Evolutionary conservation across 2,329 filamentous ascomycete genomes (phyloP).

Genomic region (Setomelanomma holmii): DNA sequence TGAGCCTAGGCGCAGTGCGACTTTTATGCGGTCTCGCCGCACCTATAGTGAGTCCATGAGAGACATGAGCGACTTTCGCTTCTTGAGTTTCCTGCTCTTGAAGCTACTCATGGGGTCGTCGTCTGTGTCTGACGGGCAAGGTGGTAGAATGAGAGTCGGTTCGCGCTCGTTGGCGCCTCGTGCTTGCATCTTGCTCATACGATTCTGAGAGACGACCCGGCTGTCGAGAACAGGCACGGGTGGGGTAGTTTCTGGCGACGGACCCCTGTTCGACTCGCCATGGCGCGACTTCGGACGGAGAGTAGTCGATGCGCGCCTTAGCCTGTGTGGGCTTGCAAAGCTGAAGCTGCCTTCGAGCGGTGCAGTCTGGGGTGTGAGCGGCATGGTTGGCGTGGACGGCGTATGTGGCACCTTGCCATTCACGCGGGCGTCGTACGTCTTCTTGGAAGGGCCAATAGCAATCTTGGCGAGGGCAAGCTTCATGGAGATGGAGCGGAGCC

Average conservation of each 20-base stretch:
- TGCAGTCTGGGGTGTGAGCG: constrained; percentile 43
- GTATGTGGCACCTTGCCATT: constrained; percentile 30
- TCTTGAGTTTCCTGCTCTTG: constrained; percentile 39
- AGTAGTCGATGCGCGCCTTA: constrained; percentile 41
- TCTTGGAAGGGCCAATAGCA: constrained; percentile 43
- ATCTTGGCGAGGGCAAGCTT: constrained; percentile 48
- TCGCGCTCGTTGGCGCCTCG: constrained; percentile 46
- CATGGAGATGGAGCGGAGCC: constrained; percentile 47
- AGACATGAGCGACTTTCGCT: constrained; percentile 49
- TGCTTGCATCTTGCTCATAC: constrained; percentile 36
- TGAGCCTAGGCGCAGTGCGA: not conserved
- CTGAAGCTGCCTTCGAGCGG: constrained; percentile 29
- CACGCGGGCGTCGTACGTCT: constrained; percentile 38
- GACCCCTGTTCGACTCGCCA: constrained; percentile 17
- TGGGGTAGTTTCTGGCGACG: constrained; percentile 33
- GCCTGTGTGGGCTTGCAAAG: constrained; percentile 30
- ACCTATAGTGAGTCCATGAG: constrained; percentile 32
- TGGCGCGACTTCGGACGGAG: constrained; percentile 35
- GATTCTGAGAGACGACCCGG: constrained; percentile 23
- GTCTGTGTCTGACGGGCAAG: constrained; percentile 31
- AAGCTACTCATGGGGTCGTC: constrained; percentile 22
- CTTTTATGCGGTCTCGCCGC: not conserved
- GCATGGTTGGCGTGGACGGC: constrained; percentile 40
- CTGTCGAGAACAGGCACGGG: constrained; percentile 26
- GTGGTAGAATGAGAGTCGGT: constrained; percentile 42